phyloP scores from a whole-genome alignment of 495 filamentous ascomycete species.

The Penicillium paxilli region DNA sequence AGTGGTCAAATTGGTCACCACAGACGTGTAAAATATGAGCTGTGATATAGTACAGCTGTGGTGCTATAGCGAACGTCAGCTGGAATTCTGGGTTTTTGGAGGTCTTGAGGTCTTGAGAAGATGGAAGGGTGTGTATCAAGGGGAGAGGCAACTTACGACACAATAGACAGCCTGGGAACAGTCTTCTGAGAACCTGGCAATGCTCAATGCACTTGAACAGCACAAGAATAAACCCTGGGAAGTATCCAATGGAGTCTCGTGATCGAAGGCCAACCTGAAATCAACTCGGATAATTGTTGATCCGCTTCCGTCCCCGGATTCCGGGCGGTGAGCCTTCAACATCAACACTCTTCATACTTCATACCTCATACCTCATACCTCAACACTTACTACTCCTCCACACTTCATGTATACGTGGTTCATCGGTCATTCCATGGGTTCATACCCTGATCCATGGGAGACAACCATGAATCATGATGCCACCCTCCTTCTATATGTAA shows the following conservation, averaged over 20 bases:
- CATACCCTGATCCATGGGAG: not conserved
- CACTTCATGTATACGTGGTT: no score
- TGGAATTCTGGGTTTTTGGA: not conserved
- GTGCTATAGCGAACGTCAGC: not conserved
- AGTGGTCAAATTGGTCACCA: not conserved
- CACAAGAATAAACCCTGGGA: no score
- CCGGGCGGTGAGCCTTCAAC: not conserved
- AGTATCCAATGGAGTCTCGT: conserved; percentile 1
- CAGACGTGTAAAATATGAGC: not conserved
- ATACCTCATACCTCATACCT: no score
- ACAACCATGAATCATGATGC: no score
- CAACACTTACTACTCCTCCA: no score
- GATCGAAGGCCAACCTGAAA: not conserved
- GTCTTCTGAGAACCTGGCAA: not conserved
- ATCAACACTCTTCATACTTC: no score
- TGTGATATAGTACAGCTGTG: conserved; percentile 4
- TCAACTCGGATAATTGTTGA: not conserved
- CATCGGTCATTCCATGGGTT: not conserved
- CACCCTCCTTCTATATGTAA: no score
- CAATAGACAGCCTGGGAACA: not conserved
- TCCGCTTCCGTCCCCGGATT: not conserved
- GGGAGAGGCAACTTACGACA: not conserved
- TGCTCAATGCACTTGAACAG: not conserved
- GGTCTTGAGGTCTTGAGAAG: not conserved
- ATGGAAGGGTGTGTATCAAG: not conserved